Evolutionary conservation across 1,284 basidiomycete genomes (phyloP), one percentile per base, ranked within the genome.

Genomic region (Xerocomus amazonicus): DNA sequence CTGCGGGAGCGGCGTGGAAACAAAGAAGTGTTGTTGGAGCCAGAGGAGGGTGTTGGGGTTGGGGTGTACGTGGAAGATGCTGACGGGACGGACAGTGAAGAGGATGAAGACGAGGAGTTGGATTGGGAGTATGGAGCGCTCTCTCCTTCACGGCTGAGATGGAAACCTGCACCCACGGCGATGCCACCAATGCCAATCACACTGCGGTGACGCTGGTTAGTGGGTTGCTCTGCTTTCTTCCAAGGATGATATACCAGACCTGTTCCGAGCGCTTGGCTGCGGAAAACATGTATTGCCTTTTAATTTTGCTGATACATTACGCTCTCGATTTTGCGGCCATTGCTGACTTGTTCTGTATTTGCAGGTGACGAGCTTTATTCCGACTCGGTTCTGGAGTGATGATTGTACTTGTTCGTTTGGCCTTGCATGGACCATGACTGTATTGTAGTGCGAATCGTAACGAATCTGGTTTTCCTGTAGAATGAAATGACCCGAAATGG

Each of bases 41-140:
- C 84, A 0, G 73, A 78, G 43, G 86, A 87, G 3, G 83, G 78
- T n/a, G 74, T 79, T 9, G 87, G 87, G 3, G 85, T 90, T 29
- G 79, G 83, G 3, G 83, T 90, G 12, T 89, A 81, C 51, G 84
- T 88, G 16, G 83, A 88, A 60, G 81, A 86, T 58, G 86, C 79
- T 48, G 80, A 78, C 54, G 65, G 57, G 12, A 67, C 44, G 4
- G 66, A 68, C 14, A 57, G 56, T 3, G 70, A 66, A 19, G 66
- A 64, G 34, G 70, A 70, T 10, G 57, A 53, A 4, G 70, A 70
- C 12, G 59, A 71, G 0, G 76, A 76, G 17, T 67, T 71, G 8
- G 75, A 80, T 29, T 88, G 84, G 85, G 73, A 78, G 19, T 86
- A 86, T 59, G 83, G 80, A 13, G 68, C 79, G 50, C 72, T 73